phyloP scores from a whole-genome alignment of 1,284 basidiomycete species.

The Coniophora puteana region DNA sequence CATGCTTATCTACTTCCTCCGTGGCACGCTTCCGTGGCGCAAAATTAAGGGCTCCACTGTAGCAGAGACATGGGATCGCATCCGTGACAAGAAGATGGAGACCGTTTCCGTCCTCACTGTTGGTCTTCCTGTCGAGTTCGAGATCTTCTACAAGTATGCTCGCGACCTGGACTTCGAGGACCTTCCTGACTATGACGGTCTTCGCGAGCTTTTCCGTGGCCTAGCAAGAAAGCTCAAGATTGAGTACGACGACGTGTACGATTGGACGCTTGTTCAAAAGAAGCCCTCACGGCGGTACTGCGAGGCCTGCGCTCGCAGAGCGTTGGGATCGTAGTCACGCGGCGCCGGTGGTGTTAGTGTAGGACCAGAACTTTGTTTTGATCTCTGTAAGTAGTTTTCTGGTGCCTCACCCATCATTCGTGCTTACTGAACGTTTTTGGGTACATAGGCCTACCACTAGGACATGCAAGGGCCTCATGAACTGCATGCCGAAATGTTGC shows the following conservation, averaged over 20 bases:
- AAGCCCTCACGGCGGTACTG: constrained; percentile 25
- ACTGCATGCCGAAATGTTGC: too few relatives aligned
- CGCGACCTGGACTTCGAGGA: constrained; percentile 88
- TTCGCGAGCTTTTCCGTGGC: constrained; percentile 77
- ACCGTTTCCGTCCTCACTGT: constrained; percentile 68
- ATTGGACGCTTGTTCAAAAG: constrained; percentile 1
- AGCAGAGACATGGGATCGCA: constrained; percentile 77
- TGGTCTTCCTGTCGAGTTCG: constrained; percentile 85
- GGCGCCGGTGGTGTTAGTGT: too few relatives aligned
- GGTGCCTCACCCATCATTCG: too few relatives aligned
- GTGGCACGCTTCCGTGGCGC: constrained; percentile 88
- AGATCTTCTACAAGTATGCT: constrained; percentile 83
- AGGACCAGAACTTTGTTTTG: too few relatives aligned
- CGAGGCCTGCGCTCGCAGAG: constrained; percentile 38
- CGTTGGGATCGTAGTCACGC: too few relatives aligned
- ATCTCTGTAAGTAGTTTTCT: too few relatives aligned
- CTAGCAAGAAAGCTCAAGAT: constrained; percentile 48
- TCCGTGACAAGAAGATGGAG: constrained; percentile 64
- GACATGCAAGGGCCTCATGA: too few relatives aligned
- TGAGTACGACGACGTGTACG: constrained; percentile 45
- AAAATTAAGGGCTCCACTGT: constrained; percentile 77
- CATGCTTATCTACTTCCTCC: constrained; percentile 91
- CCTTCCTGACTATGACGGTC: constrained; percentile 85
- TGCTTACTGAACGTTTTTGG: too few relatives aligned
- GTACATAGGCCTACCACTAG: too few relatives aligned